These are phyloP conservation scores for Pyronema domesticum DNA, from an alignment of 495 filamentous ascomycete species.

Conservation along the genomic window DNA sequence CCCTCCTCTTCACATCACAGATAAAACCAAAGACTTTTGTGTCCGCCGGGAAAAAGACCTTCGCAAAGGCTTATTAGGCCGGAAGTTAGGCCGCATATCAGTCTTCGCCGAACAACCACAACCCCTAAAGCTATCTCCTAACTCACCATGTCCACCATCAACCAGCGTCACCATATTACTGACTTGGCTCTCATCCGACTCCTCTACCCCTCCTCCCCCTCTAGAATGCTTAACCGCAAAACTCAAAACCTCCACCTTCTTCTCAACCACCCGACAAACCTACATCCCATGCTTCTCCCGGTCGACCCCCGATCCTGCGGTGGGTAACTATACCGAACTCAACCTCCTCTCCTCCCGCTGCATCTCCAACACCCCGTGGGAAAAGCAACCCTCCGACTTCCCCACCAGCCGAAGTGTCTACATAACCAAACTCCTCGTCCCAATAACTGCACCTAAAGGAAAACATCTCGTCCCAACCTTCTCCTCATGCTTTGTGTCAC, in stretches of 20 bases:
- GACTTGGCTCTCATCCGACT: slow-evolving; percentile 14
- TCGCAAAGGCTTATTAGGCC: slow-evolving; percentile 57
- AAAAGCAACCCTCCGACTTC: slow-evolving; percentile 28
- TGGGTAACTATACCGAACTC: slow-evolving; percentile 48
- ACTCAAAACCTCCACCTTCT: slow-evolving; percentile 61
- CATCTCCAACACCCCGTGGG: slow-evolving; percentile 44
- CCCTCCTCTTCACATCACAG: slow-evolving; percentile 51
- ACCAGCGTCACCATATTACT: slow-evolving; percentile 25
- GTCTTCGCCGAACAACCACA: slow-evolving; percentile 58
- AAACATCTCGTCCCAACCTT: slow-evolving; percentile 68
- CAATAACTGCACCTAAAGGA: slow-evolving; percentile 48
- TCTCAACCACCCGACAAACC: slow-evolving; percentile 29
- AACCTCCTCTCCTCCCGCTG: slow-evolving; percentile 46
- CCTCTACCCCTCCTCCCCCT: slow-evolving; percentile 40
- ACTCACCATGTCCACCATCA: slow-evolving; percentile 25
- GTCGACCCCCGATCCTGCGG: slow-evolving; percentile 31
- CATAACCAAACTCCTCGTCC: slow-evolving; percentile 50
- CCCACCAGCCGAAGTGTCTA: slow-evolving; percentile 24
- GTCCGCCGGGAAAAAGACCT: slow-evolving; percentile 59
- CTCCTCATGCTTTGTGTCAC: slow-evolving; percentile 65
- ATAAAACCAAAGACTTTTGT: slow-evolving; percentile 43
- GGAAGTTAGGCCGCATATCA: slow-evolving; percentile 55
- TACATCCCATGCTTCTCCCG: slow-evolving; percentile 41
- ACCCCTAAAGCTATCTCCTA: slow-evolving; percentile 41
- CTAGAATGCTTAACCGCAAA: slow-evolving; percentile 51